phyloP scores from a whole-genome alignment of 192 early-diverging fungal genomes.

The Chytriomyces hyalinus region DNA sequence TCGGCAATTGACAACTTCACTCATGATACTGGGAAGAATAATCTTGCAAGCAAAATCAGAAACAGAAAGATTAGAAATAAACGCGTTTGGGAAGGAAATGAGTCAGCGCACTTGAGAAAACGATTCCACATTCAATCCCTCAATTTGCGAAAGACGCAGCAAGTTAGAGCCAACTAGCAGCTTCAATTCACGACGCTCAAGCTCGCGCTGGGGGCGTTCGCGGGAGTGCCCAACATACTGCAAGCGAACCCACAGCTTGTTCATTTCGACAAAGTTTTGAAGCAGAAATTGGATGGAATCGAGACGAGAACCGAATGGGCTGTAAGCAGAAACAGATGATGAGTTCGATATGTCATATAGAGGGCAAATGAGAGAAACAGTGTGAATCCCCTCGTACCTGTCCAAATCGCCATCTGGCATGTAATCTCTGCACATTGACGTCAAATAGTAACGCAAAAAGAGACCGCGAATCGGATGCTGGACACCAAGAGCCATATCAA shows the following conservation, averaged over 20 bases:
- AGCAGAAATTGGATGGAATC: slow-evolving; percentile 97
- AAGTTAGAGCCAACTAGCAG: slow-evolving; percentile 97
- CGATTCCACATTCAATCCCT: slow-evolving; percentile 77
- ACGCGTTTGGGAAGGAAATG: not conserved
- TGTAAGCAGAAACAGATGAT: slow-evolving; percentile 33
- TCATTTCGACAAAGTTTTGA: slow-evolving; percentile 99
- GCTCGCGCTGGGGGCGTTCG: slow-evolving; percentile 93
- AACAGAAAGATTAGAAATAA: not conserved
- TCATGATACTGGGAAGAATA: slow-evolving; percentile 90
- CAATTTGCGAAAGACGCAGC: slow-evolving; percentile 90
- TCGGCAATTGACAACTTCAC: slow-evolving; percentile 95
- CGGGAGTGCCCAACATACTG: slow-evolving; percentile 95
- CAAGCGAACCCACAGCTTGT: slow-evolving; percentile 99
- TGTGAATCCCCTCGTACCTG: slow-evolving; percentile 35
- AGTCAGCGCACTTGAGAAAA: not conserved
- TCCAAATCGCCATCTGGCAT: slow-evolving; percentile 76
- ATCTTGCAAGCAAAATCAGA: slow-evolving; percentile 47
- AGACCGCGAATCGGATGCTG: slow-evolving; percentile 98
- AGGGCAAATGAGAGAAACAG: not conserved
- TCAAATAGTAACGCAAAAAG: slow-evolving; percentile 95
- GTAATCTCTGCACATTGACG: slow-evolving; percentile 93
- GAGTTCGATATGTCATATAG: not conserved
- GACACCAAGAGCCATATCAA: slow-evolving; percentile 98
- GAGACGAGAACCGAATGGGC: slow-evolving; percentile 81
- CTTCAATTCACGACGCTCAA: slow-evolving; percentile 92